phyloP scores from a whole-genome alignment of 768 basidiomycete species.

The Rhodotorula paludigena region DNA sequence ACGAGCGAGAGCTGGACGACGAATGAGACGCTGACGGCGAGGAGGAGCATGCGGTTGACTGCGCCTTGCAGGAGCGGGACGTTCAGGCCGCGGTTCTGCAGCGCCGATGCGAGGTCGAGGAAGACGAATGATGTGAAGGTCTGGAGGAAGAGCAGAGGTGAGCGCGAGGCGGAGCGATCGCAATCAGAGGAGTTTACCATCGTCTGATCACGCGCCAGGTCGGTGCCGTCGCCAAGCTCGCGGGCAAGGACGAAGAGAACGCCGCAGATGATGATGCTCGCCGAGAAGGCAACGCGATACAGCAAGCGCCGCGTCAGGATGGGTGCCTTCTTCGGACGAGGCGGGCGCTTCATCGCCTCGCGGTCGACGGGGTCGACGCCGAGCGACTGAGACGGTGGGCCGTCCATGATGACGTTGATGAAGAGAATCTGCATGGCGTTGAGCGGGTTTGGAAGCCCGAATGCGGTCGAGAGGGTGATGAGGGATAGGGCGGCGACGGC shows the following conservation, averaged over 20 bases:
- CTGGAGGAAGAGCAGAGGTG: conserved; percentile 50
- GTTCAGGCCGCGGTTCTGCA: conserved; percentile 87
- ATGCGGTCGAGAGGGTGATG: conserved; percentile 86
- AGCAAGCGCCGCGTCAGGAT: conserved; percentile 72
- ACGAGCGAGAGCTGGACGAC: conserved; percentile 76
- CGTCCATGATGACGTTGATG: conserved; percentile 96
- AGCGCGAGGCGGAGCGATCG: not conserved
- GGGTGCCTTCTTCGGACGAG: conserved; percentile 84
- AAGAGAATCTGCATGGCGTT: conserved; percentile 98
- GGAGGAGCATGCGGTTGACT: conserved; percentile 84
- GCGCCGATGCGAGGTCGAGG: conserved; percentile 88
- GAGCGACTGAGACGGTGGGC: conserved; percentile 57
- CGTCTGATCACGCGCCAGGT: conserved; percentile 85
- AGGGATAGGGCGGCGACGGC: conserved; percentile 93
- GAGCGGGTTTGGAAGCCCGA: conserved; percentile 82
- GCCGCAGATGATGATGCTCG: conserved; percentile 81
- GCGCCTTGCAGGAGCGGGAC: conserved; percentile 59
- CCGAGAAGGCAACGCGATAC: conserved; percentile 82
- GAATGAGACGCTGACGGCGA: conserved; percentile 81
- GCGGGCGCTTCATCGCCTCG: conserved; percentile 84
- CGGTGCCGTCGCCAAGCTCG: conserved; percentile 73
- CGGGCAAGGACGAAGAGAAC: conserved; percentile 80
- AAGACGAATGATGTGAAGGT: conserved; percentile 97
- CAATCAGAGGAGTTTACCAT: conserved; percentile 60
- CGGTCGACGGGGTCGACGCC: conserved; percentile 95